Percentiles rank a stretch among this genome's conserved stretches.
Conservation (phyloP, 176 grass and related monocot species). For the maize (Zea mays) region Zm-B73-REFERENCE-NAM-5.0 NC_050099.1:200728501-200729000, state of each 20-base stretch:
- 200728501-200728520: background rate
- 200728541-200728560: slow-evolving; percentile 60
- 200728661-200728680: slow-evolving; percentile 16
- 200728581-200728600: background rate
- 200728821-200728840: too few species aligned
- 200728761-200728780: background rate
- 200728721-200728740: slow-evolving; percentile 13
- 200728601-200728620: background rate
- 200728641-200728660: slow-evolving; percentile 33
- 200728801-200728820: too few species aligned
- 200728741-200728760: background rate
- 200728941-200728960: too few species aligned
- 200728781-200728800: too few species aligned
- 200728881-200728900: too few species aligned
- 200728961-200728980: too few species aligned
- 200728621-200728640: too few species aligned
- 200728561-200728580: slow-evolving; percentile 40
- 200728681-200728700: background rate
- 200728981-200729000: too few species aligned
- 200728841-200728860: too few species aligned
- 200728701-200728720: slow-evolving; percentile 33
- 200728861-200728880: too few species aligned
- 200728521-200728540: slow-evolving; percentile 21
- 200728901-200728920: too few species aligned
- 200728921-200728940: too few species aligned